These are phyloP conservation scores for Cinchona pubescens DNA, from an alignment of 257 asterid species.

Conservation along the genomic window DNA sequence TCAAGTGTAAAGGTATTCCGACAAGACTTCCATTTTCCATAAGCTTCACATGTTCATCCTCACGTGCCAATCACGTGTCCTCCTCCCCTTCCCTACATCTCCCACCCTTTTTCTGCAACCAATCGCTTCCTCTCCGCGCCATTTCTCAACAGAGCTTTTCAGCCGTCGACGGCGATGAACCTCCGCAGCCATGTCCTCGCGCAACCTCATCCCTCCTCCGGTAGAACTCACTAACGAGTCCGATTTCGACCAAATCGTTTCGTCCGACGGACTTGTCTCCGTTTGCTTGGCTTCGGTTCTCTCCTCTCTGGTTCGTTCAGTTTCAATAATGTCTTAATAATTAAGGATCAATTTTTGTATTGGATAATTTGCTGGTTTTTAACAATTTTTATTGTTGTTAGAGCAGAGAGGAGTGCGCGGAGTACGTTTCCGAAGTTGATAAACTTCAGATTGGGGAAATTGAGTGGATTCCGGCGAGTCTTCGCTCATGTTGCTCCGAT, in stretches of 20 bases:
- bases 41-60: background rate
- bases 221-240: slow-evolving; percentile 57
- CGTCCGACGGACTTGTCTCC: slow-evolving; percentile 77
- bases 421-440: slow-evolving; percentile 92
- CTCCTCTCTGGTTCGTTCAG: slow-evolving; percentile 76
- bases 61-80: slow-evolving; percentile 10
- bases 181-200: slow-evolving; percentile 18
- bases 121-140: background rate
- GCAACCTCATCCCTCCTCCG: slow-evolving; percentile 21
- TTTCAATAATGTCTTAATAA: no score
- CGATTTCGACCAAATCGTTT: slow-evolving; percentile 67
- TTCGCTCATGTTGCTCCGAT: slow-evolving; percentile 92
- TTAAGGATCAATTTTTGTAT: background rate
- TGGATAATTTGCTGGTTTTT: background rate
- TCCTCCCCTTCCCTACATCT: background rate
- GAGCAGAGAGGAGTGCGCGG: slow-evolving; percentile 85
- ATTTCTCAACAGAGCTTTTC: slow-evolving; percentile 10
- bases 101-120: background rate
- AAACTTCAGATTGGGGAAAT: slow-evolving; percentile 72
- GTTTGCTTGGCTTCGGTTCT: slow-evolving; percentile 92
- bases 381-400: slow-evolving; percentile 1
- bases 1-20: no score
- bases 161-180: background rate
- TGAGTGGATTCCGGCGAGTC: slow-evolving; percentile 85
- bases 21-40: no score